Evolutionary conservation across 1,139 yeast species (phyloP), one percentile per base, ranked within the genome.

Genomic region (Blastobotrys ciferrii): DNA sequence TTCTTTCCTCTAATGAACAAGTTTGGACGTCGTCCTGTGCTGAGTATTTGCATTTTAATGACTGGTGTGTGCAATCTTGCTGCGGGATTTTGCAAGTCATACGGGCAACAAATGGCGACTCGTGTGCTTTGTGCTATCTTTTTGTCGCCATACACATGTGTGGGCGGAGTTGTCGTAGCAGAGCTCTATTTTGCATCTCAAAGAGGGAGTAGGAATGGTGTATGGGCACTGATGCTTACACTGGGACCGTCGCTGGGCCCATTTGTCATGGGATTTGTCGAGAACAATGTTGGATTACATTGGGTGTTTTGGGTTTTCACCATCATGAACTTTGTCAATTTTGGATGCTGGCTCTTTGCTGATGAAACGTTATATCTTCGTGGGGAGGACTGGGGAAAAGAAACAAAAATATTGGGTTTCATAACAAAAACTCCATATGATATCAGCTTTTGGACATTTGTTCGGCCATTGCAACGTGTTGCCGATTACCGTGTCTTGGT

Each of bases 181-280:
- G 59, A 56, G 23, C 32, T 55, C 38, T 56, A 45, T 43, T 55
- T 56, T 42, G 35, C 50, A 20, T 49, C 51, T 35, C 51, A 56
- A 36, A 45, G 58, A 23, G 59, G 57, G 3, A 44, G 49, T 18
- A 50, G 55, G 35, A 54, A 49, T 46, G 59, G 59, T 5, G 42
- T 48, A 45, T 56, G 59, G 59, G 46, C 57, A 6, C 47, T 53
- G 6, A 41, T 53, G 50, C 38, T 54, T 23, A 54, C 58, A 2
- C 32, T 56, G n/a, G 59, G 59, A 4, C 45, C 56, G 7, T 53
- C 57, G 3, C 35, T 39, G 13, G 59, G 58, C 5, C 59, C 59
- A 3, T 54, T 56, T 32, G 41, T 56, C 11, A 50, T 52, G 49
- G 59, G 59, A 2, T 54, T 54, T 39, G 56, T 56, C 14, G 56